Evolutionary conservation across 23 red algal species (phyloP).

Genomic region (Pyropia yezoensis): DNA sequence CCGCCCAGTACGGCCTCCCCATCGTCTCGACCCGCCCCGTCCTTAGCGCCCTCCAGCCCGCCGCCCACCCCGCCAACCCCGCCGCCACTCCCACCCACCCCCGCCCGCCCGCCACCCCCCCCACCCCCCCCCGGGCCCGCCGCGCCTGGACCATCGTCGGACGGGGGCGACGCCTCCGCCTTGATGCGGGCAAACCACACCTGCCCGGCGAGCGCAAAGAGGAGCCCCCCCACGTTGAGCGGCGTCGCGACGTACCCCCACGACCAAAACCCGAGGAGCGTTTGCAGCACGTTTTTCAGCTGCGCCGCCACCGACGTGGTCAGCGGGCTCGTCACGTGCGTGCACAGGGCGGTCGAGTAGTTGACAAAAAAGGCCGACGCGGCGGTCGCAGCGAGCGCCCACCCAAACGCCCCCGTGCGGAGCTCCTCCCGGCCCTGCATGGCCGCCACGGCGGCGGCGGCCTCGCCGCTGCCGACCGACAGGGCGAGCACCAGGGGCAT

Average conservation of each 20-base stretch:
- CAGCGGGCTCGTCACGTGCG: constrained; percentile 71
- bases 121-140: too few species aligned
- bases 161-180: too few species aligned
- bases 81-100: too few species aligned
- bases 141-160: too few species aligned
- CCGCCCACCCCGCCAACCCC: too few species aligned
- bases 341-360: constrained; percentile 83
- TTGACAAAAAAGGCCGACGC: constrained; percentile 87
- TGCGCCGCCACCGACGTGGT: constrained; percentile 87
- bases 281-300: constrained; percentile 92
- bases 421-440: constrained; percentile 48
- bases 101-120: too few species aligned
- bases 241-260: constrained; percentile 73
- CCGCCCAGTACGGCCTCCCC: too few species aligned
- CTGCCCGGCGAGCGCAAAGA: constrained; percentile 65
- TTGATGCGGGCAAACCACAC: constrained; percentile 73
- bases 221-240: constrained; percentile 72
- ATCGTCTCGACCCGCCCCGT: too few species aligned
- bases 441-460: constrained; percentile 23
- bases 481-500: constrained; percentile 60
- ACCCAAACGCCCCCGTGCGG: constrained; percentile 38
- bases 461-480: constrained; percentile 40
- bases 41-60: too few species aligned
- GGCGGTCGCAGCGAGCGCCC: constrained; percentile 61
- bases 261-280: constrained; percentile 75